phyloP scores from a whole-genome alignment of 345 rosid species.

The Mercurialis annua region DNA sequence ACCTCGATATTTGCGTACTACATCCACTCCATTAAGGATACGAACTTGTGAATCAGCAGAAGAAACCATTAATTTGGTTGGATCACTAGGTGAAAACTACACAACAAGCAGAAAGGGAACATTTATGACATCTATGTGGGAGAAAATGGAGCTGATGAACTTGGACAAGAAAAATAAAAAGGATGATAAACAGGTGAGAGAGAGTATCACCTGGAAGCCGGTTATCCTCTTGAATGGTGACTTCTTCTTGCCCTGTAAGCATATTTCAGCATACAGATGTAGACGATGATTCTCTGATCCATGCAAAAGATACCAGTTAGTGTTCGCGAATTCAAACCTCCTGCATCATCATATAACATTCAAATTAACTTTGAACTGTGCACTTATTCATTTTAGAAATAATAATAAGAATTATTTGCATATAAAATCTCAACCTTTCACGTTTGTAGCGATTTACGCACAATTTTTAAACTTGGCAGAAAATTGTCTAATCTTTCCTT shows the following conservation, averaged over 20 bases:
- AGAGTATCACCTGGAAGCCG: constrained; percentile 38
- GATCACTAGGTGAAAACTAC: constrained; percentile 43
- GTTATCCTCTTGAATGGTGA: constrained; percentile 44
- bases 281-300: constrained; percentile 35
- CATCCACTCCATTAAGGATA: constrained; percentile 34
- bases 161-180: background rate
- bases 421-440: too few species aligned
- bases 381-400: background rate
- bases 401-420: too few species aligned
- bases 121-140: background rate
- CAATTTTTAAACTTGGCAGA: too few species aligned
- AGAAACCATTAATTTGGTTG: constrained; percentile 38
- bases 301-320: constrained; percentile 32
- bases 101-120: background rate
- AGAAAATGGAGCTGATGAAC: background rate
- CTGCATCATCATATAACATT: constrained; percentile 21
- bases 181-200: background rate
- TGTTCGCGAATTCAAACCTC: constrained; percentile 18
- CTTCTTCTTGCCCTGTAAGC: constrained; percentile 42
- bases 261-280: constrained; percentile 29
- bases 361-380: constrained; percentile 16
- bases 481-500: too few species aligned
- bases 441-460: too few species aligned
- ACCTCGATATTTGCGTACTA: constrained; percentile 40
- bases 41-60: constrained; percentile 42